phyloP scores from a whole-genome alignment of 2,329 filamentous ascomycete species.

The Penicillium sp. region DNA sequence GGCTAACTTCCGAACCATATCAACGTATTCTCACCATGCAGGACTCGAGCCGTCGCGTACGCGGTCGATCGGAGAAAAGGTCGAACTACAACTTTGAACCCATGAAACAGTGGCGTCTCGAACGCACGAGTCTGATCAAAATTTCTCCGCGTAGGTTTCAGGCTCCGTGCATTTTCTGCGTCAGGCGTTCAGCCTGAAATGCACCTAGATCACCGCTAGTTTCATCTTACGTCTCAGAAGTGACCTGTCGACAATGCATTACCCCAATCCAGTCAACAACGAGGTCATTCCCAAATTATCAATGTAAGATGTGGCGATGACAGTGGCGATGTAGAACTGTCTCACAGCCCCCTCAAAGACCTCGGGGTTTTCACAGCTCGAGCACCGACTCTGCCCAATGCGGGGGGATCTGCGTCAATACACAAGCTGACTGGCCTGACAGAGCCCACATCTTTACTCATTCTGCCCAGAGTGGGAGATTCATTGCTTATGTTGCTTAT shows the following conservation, averaged over 20 bases:
- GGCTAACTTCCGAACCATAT: not conserved
- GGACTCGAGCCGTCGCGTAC: too few relatives aligned
- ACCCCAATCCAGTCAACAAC: not conserved
- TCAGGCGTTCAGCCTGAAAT: not conserved
- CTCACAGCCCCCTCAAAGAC: constrained; percentile 13
- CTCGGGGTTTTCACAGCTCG: not conserved
- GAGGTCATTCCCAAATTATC: not conserved
- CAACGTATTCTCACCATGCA: not conserved
- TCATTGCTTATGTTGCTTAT: constrained; percentile 1
- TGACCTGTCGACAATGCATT: not conserved
- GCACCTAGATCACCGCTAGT: not conserved
- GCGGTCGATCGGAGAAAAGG: too few relatives aligned
- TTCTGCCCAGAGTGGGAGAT: not conserved
- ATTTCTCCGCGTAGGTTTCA: too few relatives aligned
- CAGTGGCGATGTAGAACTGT: constrained; percentile 5
- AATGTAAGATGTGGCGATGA: not conserved
- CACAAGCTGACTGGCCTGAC: constrained; percentile 1
- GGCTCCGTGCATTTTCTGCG: too few relatives aligned
- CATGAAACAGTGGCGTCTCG: too few relatives aligned
- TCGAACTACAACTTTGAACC: too few relatives aligned
- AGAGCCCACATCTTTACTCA: not conserved
- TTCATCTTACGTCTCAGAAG: not conserved
- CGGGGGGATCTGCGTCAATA: constrained; percentile 8
- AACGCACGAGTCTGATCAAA: too few relatives aligned
- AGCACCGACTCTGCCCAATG: not conserved